Conservation (phyloP, 2,329 filamentous ascomycete species). For the Drechslera avenae region DNA sequence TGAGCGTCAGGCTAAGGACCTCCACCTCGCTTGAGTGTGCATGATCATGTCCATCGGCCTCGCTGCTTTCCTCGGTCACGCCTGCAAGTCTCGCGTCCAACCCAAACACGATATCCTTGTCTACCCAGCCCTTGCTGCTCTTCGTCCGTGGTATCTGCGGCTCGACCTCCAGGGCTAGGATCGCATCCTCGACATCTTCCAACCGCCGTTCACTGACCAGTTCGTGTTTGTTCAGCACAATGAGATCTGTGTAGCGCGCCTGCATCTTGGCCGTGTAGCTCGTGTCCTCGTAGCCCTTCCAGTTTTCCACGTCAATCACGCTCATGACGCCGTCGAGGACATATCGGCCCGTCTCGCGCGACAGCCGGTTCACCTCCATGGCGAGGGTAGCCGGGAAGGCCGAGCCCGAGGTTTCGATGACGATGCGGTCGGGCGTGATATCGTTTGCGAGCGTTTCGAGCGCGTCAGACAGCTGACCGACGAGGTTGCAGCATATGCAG, state of each 20-base stretch:
- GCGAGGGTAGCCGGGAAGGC: constrained; percentile 84
- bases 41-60: constrained; percentile 54
- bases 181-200: constrained; percentile 76
- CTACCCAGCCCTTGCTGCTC: constrained; percentile 79
- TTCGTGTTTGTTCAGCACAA: constrained; percentile 96
- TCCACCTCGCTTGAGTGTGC: constrained; percentile 85
- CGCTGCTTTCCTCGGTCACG: constrained; percentile 49
- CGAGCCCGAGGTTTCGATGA: constrained; percentile 90
- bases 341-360: constrained; percentile 71
- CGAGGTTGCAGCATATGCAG: constrained; percentile 98
- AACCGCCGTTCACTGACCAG: constrained; percentile 71
- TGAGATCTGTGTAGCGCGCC: constrained; percentile 85
- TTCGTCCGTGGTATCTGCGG: constrained; percentile 77
- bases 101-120: constrained; percentile 80
- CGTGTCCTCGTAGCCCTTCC: constrained; percentile 89
- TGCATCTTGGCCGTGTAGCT: constrained; percentile 88
- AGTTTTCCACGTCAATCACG: constrained; percentile 94
- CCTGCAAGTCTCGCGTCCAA: constrained; percentile 80
- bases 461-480: constrained; percentile 84
- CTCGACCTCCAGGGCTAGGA: constrained; percentile 81
- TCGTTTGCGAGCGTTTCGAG: constrained; percentile 72
- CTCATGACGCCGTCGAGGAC: constrained; percentile 85
- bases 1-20: constrained; percentile 79
- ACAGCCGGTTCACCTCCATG: constrained; percentile 84
- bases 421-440: constrained; percentile 76